phyloP scores from a whole-genome alignment of 1,139 yeast genomes.

The Saccharomyces pastorianus region DNA sequence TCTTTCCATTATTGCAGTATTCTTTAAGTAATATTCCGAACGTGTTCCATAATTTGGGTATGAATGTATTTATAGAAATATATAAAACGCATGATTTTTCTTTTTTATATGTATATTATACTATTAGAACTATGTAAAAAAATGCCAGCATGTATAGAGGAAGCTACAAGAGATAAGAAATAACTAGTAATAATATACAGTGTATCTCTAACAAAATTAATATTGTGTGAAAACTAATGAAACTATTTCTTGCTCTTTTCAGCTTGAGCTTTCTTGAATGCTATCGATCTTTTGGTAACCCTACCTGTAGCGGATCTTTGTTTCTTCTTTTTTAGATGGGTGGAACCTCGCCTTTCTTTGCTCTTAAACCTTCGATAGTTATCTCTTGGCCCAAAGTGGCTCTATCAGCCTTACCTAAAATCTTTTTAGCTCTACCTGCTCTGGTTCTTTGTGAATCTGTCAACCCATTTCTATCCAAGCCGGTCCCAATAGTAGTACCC shows the following conservation, averaged over 20 bases:
- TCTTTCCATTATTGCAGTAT: background rate
- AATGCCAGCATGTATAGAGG: slow-evolving; percentile 5
- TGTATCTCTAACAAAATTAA: background rate
- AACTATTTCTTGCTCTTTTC: background rate
- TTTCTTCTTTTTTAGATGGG: slow-evolving; percentile 59
- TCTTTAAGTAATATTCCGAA: background rate
- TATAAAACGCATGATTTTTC: background rate
- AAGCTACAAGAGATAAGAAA: slow-evolving; percentile 5
- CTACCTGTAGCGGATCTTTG: slow-evolving; percentile 44
- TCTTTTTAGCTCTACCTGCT: slow-evolving; percentile 68
- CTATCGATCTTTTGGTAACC: slow-evolving; percentile 32
- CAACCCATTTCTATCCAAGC: slow-evolving; percentile 25
- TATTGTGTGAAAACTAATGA: background rate
- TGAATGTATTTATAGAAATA: background rate
- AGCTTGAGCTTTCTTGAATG: slow-evolving; percentile 23
- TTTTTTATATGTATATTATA: background rate
- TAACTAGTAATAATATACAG: background rate
- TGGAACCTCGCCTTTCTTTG: slow-evolving; percentile 55
- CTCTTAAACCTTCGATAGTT: slow-evolving; percentile 70
- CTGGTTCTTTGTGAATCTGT: slow-evolving; percentile 64
- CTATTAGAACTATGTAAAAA: background rate
- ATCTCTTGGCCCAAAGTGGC: slow-evolving; percentile 48
- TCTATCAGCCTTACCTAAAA: slow-evolving; percentile 75
- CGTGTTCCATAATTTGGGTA: background rate
- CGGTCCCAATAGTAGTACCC: slow-evolving; percentile 22